Conservation (phyloP, 2,329 filamentous ascomycete genomes). For the Metarhizium rileyi region DNA sequence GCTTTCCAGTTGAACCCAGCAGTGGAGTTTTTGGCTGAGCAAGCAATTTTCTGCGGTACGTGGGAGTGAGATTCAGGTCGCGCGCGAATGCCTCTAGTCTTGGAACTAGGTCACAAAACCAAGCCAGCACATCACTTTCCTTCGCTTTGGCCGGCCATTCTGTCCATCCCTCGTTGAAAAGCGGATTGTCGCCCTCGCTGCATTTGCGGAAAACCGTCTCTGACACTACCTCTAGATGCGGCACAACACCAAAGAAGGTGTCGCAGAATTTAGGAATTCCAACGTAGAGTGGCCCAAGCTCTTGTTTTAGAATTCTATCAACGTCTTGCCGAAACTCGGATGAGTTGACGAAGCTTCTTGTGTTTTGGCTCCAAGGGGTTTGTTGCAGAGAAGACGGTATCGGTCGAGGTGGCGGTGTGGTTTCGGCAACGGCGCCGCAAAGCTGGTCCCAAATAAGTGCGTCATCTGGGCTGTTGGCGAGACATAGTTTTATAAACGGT, state of each 20-base stretch:
- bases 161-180: slow-evolving; percentile 22
- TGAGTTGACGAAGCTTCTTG: slow-evolving; percentile 24
- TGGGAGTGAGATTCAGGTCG: slow-evolving; percentile 10
- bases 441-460: neutral
- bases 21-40: slow-evolving; percentile 18
- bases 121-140: slow-evolving; percentile 24
- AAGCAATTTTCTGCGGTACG: slow-evolving; percentile 15
- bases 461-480: neutral
- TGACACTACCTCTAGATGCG: slow-evolving; percentile 20
- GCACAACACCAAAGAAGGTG: slow-evolving; percentile 22
- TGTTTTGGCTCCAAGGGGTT: slow-evolving; percentile 21
- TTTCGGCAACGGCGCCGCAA: slow-evolving; percentile 5
- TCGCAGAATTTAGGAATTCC: slow-evolving; percentile 23
- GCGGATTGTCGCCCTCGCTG: slow-evolving; percentile 17
- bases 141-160: slow-evolving; percentile 25
- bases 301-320: slow-evolving; percentile 23
- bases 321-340: slow-evolving; percentile 24
- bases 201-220: slow-evolving; percentile 25
- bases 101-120: slow-evolving; percentile 20
- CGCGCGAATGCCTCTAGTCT: slow-evolving; percentile 19
- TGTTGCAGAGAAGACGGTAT: slow-evolving; percentile 19
- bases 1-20: slow-evolving; percentile 12
- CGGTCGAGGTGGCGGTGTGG: slow-evolving; percentile 15
- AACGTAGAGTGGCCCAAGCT: slow-evolving; percentile 25
- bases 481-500: neutral